Evolutionary conservation across 1,139 yeast genomes (phyloP), one percentile per base, ranked within the genome.

Genomic region (Trichomonascaceae sp.): DNA sequence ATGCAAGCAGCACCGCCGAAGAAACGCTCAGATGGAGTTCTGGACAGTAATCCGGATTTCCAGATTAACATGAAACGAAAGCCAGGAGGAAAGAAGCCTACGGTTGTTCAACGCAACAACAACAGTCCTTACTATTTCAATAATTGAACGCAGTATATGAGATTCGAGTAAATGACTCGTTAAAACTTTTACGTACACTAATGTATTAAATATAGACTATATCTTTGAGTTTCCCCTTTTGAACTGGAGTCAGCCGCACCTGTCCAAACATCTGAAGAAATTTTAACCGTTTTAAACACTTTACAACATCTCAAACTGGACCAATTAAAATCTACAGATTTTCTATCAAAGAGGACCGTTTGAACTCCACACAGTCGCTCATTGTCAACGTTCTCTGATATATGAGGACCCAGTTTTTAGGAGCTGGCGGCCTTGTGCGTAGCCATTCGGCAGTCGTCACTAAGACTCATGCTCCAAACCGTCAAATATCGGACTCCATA

Each of bases 41-140:
- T 70, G 46, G 61, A 63, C 22, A 60, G 53, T 53, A 70, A 70
- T 54, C 73, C 73, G 1, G 73, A 70, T 57, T 70, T 70, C 58
- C 63, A 66, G 50, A 45, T 70, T 1, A 69, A 43, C 15, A 45
- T 45, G 30, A 32, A 38, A 8, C 45, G 45, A 19, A 49, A 48
- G 43, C 22, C 44, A 19, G 47, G 46, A 12, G 55, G 55, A 45
- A 46, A 49, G 45, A 48, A 49, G 50, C 32, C 43, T 17, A 22
- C 50, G 22, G 44, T 41, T 8, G 15, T 45, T 4, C 49, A 43
- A 22, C 52, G 48, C 32, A 36, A 50, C 8, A 44, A 27, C 32
- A 49, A 53, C 30, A 47, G 45, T 15, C 54, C 54, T 30, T 52
- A 53, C 44, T 36, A 41, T 8, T 43, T 48, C 19, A 13, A 41